Evolutionary conservation across 495 filamentous ascomycete genomes (phyloP).

Genomic region (Penicillium psychrofluorescens): DNA sequence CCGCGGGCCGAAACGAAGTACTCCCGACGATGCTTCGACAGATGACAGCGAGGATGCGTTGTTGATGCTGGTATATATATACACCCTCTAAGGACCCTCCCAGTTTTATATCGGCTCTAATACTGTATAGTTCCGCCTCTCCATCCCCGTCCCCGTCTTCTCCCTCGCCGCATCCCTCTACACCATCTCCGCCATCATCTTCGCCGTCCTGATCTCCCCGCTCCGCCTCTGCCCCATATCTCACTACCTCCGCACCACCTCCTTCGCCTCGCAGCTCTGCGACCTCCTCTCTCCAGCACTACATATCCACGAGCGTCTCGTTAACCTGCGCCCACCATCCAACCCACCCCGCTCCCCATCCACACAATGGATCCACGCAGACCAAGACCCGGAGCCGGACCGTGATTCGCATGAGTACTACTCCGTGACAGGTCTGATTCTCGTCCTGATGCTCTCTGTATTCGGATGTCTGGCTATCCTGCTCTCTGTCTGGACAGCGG

Average conservation of each 20-base stretch:
- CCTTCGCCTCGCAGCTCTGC: constrained; percentile 31
- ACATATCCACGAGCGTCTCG: constrained; percentile 36
- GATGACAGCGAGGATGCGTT: constrained; percentile 30
- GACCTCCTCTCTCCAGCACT: constrained; percentile 35
- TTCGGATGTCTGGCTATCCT: constrained; percentile 47
- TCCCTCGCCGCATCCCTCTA: constrained; percentile 35
- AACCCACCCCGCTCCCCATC: constrained; percentile 23
- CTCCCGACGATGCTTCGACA: constrained; percentile 14
- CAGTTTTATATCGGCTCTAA: no score
- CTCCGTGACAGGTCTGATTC: constrained; percentile 32
- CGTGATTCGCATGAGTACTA: constrained; percentile 21
- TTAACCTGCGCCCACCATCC: constrained; percentile 19
- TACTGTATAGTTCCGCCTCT: constrained; percentile 39
- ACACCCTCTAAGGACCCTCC: not conserved
- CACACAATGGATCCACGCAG: constrained; percentile 25
- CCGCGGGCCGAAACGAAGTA: constrained; percentile 24
- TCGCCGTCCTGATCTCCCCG: constrained; percentile 35
- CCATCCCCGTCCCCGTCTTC: constrained; percentile 39
- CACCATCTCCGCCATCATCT: constrained; percentile 33
- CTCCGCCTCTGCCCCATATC: constrained; percentile 35
- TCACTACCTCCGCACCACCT: constrained; percentile 27
- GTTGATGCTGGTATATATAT: constrained; percentile 29
- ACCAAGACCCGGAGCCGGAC: constrained; percentile 16
- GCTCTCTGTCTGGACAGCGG: constrained; percentile 52
- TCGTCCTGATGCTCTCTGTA: constrained; percentile 47